phyloP scores from a whole-genome alignment of 2,329 filamentous ascomycete species.

The Aspergillus arachidicola region DNA sequence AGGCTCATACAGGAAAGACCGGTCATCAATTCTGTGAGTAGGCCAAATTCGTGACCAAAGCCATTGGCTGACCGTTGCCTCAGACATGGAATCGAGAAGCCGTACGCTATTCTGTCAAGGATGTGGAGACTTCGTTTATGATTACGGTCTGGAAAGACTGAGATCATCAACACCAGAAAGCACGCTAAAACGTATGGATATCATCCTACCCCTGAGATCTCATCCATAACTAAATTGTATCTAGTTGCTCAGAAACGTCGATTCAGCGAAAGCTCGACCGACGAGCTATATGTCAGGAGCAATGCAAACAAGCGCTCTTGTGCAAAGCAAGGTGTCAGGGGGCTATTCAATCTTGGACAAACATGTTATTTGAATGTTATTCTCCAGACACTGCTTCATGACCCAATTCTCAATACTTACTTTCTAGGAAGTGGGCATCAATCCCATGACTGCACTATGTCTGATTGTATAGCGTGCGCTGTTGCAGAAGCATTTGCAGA shows the following conservation, averaged over 20 bases:
- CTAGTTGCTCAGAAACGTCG: slow-evolving; percentile 38
- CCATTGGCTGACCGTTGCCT: slow-evolving; percentile 10
- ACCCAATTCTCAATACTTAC: slow-evolving; percentile 86
- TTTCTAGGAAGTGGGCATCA: slow-evolving; percentile 91
- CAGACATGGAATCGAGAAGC: slow-evolving; percentile 46
- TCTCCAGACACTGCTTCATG: slow-evolving; percentile 89
- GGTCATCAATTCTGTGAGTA: slow-evolving; percentile 46
- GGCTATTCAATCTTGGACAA: slow-evolving; percentile 96
- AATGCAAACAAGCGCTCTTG: slow-evolving; percentile 83
- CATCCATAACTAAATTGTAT: slow-evolving; percentile 10
- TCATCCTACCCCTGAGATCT: neutral
- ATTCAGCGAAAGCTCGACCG: slow-evolving; percentile 55
- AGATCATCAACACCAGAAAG: slow-evolving; percentile 27
- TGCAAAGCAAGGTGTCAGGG: slow-evolving; percentile 82
- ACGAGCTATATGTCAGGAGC: slow-evolving; percentile 72
- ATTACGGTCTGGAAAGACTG: slow-evolving; percentile 41
- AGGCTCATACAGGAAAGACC: slow-evolving; percentile 40
- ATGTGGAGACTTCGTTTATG: slow-evolving; percentile 47
- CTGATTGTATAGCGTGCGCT: slow-evolving; percentile 62
- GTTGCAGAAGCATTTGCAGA: slow-evolving; percentile 66
- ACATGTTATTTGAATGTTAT: slow-evolving; percentile 99
- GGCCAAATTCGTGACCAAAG: neutral
- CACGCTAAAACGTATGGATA: slow-evolving; percentile 23
- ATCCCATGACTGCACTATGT: slow-evolving; percentile 67
- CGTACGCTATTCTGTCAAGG: slow-evolving; percentile 43